Conservation (phyloP, 2,329 filamentous ascomycete genomes). For the Exophiala sideris region DNA sequence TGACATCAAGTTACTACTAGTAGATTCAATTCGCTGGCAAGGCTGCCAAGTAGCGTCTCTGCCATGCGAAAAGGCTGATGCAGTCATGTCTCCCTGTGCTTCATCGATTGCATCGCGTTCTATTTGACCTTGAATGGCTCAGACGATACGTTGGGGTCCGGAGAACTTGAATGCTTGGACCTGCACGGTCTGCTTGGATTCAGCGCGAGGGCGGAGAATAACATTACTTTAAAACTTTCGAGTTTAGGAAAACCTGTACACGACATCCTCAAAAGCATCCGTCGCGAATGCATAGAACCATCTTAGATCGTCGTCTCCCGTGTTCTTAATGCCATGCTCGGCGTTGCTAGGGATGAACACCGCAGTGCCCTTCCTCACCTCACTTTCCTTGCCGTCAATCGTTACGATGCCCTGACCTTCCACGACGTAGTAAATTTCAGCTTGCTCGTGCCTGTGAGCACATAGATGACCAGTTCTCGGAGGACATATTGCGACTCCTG, state of each 20-base stretch:
- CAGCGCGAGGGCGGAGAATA: too few relatives aligned
- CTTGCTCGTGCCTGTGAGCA: constrained; percentile 40
- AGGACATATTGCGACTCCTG: constrained; percentile 38
- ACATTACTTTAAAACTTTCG: too few relatives aligned
- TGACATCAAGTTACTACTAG: too few relatives aligned
- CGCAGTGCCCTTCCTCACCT: constrained; percentile 35
- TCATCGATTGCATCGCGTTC: too few relatives aligned
- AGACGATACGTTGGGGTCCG: too few relatives aligned
- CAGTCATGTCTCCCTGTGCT: too few relatives aligned
- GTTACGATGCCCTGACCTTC: constrained; percentile 37
- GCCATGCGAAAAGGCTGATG: too few relatives aligned
- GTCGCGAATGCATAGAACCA: constrained; percentile 44
- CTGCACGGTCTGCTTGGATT: too few relatives aligned
- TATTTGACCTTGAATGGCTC: too few relatives aligned
- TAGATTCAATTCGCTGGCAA: too few relatives aligned
- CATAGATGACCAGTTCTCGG: constrained; percentile 35
- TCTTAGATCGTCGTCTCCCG: constrained; percentile 30
- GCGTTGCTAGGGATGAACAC: constrained; percentile 45
- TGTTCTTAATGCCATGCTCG: constrained; percentile 41
- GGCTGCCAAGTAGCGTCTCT: too few relatives aligned
- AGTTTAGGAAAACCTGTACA: constrained; percentile 35
- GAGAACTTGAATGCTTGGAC: too few relatives aligned
- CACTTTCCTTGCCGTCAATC: constrained; percentile 36
- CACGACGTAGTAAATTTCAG: constrained; percentile 44
- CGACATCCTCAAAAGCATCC: constrained; percentile 38